These are phyloP conservation scores for Cordyceps tenuipes DNA, from an alignment of 2,329 filamentous ascomycete species.

Conservation along the genomic window DNA sequence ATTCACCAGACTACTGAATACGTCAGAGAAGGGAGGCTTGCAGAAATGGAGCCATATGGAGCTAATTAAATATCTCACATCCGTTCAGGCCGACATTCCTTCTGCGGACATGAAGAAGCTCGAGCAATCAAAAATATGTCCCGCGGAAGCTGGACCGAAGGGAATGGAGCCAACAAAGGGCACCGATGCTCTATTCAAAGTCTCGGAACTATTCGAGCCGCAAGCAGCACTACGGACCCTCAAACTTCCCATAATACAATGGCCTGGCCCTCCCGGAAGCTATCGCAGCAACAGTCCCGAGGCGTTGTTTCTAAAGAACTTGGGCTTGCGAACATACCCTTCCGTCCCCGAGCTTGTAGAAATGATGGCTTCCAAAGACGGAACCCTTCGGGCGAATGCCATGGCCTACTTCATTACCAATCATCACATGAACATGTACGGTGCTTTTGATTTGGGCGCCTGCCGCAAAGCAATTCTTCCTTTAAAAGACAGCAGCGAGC, in stretches of 20 bases:
- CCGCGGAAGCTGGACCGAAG: constrained; percentile 57
- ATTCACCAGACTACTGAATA: constrained; percentile 72
- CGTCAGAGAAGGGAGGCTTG: constrained; percentile 42
- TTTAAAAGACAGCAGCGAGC: constrained; percentile 56
- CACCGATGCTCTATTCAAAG: constrained; percentile 52
- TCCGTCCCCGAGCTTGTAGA: constrained; percentile 65
- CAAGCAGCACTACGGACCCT: constrained; percentile 61
- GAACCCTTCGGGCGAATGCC: constrained; percentile 54
- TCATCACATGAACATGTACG: constrained; percentile 71
- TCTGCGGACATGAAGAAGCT: constrained; percentile 70
- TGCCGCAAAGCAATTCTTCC: constrained; percentile 60
- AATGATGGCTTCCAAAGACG: constrained; percentile 61
- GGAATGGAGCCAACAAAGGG: constrained; percentile 46
- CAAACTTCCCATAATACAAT: constrained; percentile 68
- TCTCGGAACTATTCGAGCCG: constrained; percentile 76
- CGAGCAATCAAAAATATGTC: constrained; percentile 70
- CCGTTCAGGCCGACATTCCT: constrained; percentile 84
- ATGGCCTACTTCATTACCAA: constrained; percentile 78
- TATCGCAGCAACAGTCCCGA: constrained; percentile 61
- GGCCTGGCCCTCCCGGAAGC: constrained; percentile 59
- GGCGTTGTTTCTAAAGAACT: constrained; percentile 59
- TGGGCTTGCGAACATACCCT: constrained; percentile 69
- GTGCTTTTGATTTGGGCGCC: constrained; percentile 48
- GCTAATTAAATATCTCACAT: constrained; percentile 86
- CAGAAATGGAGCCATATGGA: constrained; percentile 87